Percentiles rank a stretch among this genome's conserved stretches.
These are phyloP conservation scores for Lentinula raphanica DNA, from an alignment of 768 basidiomycete genomes.

Conservation along the genomic window DNA sequence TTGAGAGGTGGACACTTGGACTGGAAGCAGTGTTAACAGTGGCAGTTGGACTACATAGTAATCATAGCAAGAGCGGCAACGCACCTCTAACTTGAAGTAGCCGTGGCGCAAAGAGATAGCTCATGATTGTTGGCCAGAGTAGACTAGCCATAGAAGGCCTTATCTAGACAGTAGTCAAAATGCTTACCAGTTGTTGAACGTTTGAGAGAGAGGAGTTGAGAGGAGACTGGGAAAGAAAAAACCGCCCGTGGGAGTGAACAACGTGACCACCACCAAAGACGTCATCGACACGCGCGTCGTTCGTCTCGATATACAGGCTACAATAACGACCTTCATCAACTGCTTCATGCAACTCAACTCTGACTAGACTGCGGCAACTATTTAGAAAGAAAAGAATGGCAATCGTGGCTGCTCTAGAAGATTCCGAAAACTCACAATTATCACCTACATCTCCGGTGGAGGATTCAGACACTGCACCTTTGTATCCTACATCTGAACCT, in stretches of 20 bases:
- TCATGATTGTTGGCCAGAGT: background rate
- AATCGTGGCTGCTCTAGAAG: constrained; percentile 18
- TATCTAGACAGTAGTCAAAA: no score
- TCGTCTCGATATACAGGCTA: no score
- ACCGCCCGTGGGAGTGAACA: no score
- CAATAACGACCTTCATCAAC: no score
- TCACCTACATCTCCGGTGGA: constrained; percentile 49
- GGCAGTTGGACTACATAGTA: no score
- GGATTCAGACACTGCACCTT: constrained; percentile 50
- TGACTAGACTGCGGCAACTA: background rate
- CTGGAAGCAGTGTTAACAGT: background rate
- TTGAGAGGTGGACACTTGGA: background rate
- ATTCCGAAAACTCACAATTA: constrained; percentile 30
- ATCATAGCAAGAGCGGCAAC: background rate
- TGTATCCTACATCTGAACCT: constrained; percentile 43
- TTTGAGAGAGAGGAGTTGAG: no score
- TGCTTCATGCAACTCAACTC: no score
- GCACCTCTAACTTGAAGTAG: background rate
- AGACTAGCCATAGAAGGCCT: background rate
- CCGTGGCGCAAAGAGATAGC: background rate
- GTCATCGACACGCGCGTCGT: no score
- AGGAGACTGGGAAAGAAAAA: no score
- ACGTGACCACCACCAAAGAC: no score
- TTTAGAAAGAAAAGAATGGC: constrained; percentile 16
- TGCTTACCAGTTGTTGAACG: no score